These are phyloP conservation scores for Apiospora marii DNA, from an alignment of 2,329 filamentous ascomycete species.

Conservation along the genomic window DNA sequence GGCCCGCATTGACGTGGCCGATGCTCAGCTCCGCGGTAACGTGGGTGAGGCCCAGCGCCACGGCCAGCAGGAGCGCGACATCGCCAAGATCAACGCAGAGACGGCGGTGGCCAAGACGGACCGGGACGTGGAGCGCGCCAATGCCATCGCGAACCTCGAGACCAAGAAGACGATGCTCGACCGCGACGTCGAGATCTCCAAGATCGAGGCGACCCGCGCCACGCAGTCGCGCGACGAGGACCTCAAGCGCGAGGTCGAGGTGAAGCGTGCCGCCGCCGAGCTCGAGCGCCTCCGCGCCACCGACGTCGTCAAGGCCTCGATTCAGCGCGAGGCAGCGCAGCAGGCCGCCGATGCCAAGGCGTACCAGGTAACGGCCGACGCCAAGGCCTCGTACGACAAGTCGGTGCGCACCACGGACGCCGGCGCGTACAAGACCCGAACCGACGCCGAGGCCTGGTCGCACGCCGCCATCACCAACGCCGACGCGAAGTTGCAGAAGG, in stretches of 20 bases:
- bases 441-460: conserved; percentile 51
- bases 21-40: conserved; percentile 70
- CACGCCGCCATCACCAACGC: conserved; percentile 54
- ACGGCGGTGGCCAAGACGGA: conserved; percentile 87
- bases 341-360: conserved; percentile 72
- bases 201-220: conserved; percentile 75
- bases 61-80: conserved; percentile 83
- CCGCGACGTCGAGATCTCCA: conserved; percentile 77
- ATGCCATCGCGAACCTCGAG: conserved; percentile 78
- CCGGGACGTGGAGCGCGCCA: conserved; percentile 81
- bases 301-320: conserved; percentile 80
- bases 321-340: conserved; percentile 72
- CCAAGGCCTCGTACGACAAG: conserved; percentile 61
- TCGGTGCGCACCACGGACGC: conserved; percentile 59
- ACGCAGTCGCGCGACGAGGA: conserved; percentile 82
- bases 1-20: conserved; percentile 65
- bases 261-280: conserved; percentile 80
- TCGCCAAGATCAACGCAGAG: conserved; percentile 84
- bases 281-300: conserved; percentile 80
- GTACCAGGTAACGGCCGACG: conserved; percentile 71
- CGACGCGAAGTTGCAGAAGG: conserved; percentile 62
- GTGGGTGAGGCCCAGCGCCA: conserved; percentile 81
- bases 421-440: conserved; percentile 54
- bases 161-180: conserved; percentile 76
- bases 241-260: conserved; percentile 78